A percentile compares a stretch with the other conserved stretches of the same genome.
Evolutionary conservation across 148 eudicot species (phyloP).

Genomic region (Rhododendron griersonianum): DNA sequence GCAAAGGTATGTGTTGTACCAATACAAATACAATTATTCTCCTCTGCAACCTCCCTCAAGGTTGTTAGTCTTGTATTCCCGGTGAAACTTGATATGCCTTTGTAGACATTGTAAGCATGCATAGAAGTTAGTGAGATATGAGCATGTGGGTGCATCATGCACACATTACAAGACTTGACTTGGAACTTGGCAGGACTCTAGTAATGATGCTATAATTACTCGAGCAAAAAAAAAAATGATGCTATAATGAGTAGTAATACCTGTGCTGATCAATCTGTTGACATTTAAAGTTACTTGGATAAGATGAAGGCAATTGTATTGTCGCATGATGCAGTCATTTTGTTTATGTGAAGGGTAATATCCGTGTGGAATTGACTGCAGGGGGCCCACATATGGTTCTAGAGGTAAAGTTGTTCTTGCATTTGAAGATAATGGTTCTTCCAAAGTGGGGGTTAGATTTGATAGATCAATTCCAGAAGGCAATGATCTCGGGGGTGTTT

Average conservation of each 20-base stretch:
- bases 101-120: not conserved
- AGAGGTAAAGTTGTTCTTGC: conserved; percentile 82
- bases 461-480: conserved; percentile 81
- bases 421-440: conserved; percentile 71
- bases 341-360: not conserved
- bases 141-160: not conserved
- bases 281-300: not conserved
- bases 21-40: not conserved
- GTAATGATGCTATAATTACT: not conserved
- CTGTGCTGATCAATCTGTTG: not conserved
- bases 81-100: not conserved
- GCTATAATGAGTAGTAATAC: not conserved
- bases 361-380: conserved; percentile 19
- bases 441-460: conserved; percentile 94
- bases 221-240: not conserved
- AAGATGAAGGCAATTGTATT: not conserved
- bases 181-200: not conserved
- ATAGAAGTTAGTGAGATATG: not conserved
- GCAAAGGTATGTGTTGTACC: conserved; percentile 42
- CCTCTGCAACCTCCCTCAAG: not conserved
- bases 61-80: not conserved
- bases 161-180: not conserved
- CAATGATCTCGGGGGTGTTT: conserved; percentile 79
- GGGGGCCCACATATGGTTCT: conserved; percentile 79
- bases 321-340: not conserved